Evolutionary conservation across 208 protist genomes (phyloP), one percentile per base, ranked within the genome.

Genomic region (Wallacemonas sp.): DNA sequence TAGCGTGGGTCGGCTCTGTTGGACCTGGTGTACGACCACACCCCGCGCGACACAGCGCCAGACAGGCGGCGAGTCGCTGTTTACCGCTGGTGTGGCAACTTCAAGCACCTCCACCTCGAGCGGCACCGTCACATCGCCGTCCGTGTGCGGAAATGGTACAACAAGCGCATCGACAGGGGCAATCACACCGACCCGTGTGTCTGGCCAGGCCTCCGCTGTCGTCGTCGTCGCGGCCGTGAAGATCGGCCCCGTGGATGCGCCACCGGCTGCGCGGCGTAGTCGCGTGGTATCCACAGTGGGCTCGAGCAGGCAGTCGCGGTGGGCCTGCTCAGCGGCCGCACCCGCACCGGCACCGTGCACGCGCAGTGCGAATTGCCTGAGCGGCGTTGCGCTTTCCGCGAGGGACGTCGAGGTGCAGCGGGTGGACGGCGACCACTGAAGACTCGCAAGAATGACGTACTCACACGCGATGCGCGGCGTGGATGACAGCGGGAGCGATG

Each of bases 181-280:
- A 41, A 20, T n/a, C n/a, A n/a, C n/a, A n/a, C n/a, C n/a, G n/a
- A n/a, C n/a, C n/a, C n/a, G n/a, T n/a, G n/a, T n/a, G n/a, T n/a
- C n/a, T n/a, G n/a, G n/a, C n/a, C n/a, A n/a, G n/a, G n/a, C n/a
- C n/a, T n/a, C n/a, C 44, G 44, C 8, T 16, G 44, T 5, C 0
- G 44, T 22, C 44, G 44, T n/a, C 4, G 31, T 41, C 20, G 52
- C 52, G 5, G 52, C 52, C 52, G 52, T 41, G 52, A 59, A 59
- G 31, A 12, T 7, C 10, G 26, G 16, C 7, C 10, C 4, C 10
- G 7, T 10, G 26, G 25, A 16, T 33, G 48, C 48, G 48, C 22
- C 10, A 3, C 22, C 7, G 3, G 16, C 22, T 5, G 23, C 26
- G 25, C 22, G 2, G 5, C 22, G 52, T 8, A 59, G 52, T 5